Conservation (phyloP, 768 basidiomycete genomes). For the Lactarius indigo region DNA sequence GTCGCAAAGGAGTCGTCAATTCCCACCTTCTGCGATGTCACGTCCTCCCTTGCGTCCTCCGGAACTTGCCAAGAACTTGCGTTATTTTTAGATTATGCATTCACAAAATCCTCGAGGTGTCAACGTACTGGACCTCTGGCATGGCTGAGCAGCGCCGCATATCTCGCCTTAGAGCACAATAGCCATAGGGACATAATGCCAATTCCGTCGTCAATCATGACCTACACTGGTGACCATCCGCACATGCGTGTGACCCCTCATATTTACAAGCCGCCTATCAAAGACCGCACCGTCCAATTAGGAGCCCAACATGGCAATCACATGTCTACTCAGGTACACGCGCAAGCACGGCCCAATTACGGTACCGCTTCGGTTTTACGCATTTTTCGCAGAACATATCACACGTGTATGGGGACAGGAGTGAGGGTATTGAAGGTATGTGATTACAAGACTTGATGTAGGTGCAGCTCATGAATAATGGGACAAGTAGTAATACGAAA, state of each 20-base stretch:
- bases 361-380: background rate
- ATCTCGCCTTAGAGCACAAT: background rate
- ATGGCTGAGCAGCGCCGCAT: background rate
- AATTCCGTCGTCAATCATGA: no score
- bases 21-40: background rate
- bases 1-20: background rate
- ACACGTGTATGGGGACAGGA: background rate
- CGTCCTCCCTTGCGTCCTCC: background rate
- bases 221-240: no score
- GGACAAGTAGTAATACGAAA: background rate
- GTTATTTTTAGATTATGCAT: background rate
- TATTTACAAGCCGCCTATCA: no score
- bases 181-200: no score
- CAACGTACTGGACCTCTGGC: background rate
- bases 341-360: no score
- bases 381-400: background rate
- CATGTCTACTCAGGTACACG: no score
- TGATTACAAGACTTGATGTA: slow-evolving; percentile 10
- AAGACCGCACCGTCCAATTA: no score
- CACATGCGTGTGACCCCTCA: no score
- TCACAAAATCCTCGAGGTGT: background rate
- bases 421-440: background rate
- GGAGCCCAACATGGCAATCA: no score
- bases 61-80: background rate
- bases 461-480: background rate